Percentiles rank a stretch among this genome's conserved stretches.
phyloP scores from a whole-genome alignment of 148 eudicot genomes.

The Arctostaphylos glauca region DNA sequence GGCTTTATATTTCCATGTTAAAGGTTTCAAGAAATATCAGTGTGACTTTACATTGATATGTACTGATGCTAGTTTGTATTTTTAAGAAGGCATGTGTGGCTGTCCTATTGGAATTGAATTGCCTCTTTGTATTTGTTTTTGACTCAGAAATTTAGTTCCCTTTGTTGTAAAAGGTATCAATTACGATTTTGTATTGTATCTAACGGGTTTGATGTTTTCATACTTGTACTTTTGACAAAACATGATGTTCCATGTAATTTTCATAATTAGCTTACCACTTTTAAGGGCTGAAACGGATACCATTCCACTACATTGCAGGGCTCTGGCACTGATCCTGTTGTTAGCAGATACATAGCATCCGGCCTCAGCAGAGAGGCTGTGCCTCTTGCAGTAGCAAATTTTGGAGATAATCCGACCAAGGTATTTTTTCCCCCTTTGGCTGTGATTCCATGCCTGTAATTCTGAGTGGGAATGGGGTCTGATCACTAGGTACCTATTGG shows the following conservation, averaged over 20 bases:
- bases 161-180: neutral
- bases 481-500: neutral
- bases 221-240: neutral
- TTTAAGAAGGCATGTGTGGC: neutral
- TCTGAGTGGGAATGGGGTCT: neutral
- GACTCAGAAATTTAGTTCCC: neutral
- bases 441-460: neutral
- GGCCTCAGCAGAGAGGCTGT: conserved; percentile 93
- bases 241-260: neutral
- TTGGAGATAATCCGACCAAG: conserved; percentile 90
- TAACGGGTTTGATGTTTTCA: no score
- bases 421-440: conserved; percentile 21
- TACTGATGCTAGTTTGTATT: neutral
- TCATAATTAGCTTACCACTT: neutral
- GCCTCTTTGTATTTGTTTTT: neutral
- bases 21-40: neutral
- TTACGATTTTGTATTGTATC: neutral
- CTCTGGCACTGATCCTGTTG: conserved; percentile 65
- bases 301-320: conserved; percentile 45
- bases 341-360: conserved; percentile 72
- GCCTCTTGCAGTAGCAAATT: conserved; percentile 77
- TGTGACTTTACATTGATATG: neutral
- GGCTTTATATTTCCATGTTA: neutral
- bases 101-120: neutral
- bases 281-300: neutral